Conservation (phyloP, 176 grass and related monocot species). For the Phoenix dactylifera region DNA sequence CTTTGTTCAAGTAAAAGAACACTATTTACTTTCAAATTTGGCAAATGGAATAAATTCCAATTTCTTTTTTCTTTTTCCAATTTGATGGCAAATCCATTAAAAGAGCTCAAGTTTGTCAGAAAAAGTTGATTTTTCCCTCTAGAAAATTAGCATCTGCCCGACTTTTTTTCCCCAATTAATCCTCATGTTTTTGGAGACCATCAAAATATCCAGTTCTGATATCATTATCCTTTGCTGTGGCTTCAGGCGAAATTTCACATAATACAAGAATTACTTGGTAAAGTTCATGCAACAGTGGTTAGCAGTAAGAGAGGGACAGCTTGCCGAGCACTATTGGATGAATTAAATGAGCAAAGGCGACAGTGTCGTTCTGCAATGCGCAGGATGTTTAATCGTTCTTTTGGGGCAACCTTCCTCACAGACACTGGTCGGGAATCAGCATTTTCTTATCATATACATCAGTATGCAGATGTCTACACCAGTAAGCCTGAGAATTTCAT, state of each 20-base stretch:
- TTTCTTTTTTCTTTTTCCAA: no score
- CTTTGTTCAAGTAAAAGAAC: no score
- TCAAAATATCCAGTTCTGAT: not conserved
- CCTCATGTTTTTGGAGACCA: not conserved
- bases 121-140: no score
- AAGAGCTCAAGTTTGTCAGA: no score
- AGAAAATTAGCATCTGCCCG: no score
- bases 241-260: slow-evolving; percentile 85
- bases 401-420: slow-evolving; percentile 91
- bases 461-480: slow-evolving; percentile 93
- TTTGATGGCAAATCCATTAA: no score
- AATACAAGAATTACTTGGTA: slow-evolving; percentile 92
- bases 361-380: slow-evolving; percentile 65
- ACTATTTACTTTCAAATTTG: no score
- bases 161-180: no score
- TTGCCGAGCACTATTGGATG: slow-evolving; percentile 61
- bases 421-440: slow-evolving; percentile 91
- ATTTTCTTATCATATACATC: slow-evolving; percentile 96
- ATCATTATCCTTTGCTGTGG: slow-evolving; percentile 1
- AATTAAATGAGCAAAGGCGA: slow-evolving; percentile 73
- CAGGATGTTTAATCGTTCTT: slow-evolving; percentile 64
- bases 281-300: slow-evolving; percentile 76
- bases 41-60: no score
- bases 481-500: slow-evolving; percentile 88
- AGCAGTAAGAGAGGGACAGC: slow-evolving; percentile 74